phyloP scores from a whole-genome alignment of 208 protist genomes.

The Leptomonas seymouri region DNA sequence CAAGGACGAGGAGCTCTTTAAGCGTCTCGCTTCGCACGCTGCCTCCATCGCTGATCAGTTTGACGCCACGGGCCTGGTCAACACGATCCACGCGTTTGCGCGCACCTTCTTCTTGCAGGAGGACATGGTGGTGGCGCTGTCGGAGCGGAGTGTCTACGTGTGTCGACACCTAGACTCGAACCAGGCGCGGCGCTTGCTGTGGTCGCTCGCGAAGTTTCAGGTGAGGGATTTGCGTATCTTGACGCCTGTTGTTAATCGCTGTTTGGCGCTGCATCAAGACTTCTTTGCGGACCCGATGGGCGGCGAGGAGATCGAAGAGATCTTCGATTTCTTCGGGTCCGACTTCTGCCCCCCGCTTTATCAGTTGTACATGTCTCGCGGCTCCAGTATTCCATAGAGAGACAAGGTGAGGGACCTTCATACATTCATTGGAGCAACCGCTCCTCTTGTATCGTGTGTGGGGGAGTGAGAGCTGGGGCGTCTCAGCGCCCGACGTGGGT shows the following conservation, averaged over 20 bases:
- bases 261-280: constrained; percentile 86
- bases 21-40: constrained; percentile 87
- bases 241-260: constrained; percentile 85
- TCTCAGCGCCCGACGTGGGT: too few relatives aligned
- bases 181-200: constrained; percentile 81
- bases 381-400: constrained; percentile 27
- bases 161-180: constrained; percentile 86
- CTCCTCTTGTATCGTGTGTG: too few relatives aligned
- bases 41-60: constrained; percentile 90
- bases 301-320: constrained; percentile 92
- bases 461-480: too few relatives aligned
- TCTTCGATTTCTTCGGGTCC: constrained; percentile 88
- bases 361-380: constrained; percentile 88
- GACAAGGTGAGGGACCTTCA: neutral
- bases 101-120: constrained; percentile 90
- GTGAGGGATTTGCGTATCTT: constrained; percentile 85
- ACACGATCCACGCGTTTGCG: constrained; percentile 89
- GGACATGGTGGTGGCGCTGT: constrained; percentile 88
- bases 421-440: too few relatives aligned
- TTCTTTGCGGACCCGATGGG: constrained; percentile 92
- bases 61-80: constrained; percentile 77
- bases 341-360: constrained; percentile 88
- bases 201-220: constrained; percentile 90
- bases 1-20: constrained; percentile 92
- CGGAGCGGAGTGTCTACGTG: constrained; percentile 82